Percentiles rank a stretch among this genome's conserved stretches.
Conservation (phyloP, 106 monocot species). For the Dendrobium catenatum region DNA sequence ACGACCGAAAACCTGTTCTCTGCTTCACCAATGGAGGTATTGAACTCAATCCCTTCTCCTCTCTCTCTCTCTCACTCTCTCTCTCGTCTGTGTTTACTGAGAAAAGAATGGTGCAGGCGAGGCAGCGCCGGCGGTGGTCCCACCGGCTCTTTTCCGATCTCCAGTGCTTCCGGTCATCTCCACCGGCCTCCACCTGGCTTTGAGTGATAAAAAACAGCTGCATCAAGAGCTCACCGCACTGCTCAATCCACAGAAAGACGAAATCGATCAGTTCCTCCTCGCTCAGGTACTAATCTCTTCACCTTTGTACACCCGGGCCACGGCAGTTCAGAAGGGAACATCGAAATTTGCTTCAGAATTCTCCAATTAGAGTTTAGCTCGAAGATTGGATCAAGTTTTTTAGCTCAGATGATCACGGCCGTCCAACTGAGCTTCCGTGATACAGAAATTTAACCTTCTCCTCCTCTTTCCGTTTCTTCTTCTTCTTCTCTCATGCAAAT, state of each 20-base stretch:
- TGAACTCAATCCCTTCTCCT: not conserved
- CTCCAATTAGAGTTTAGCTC: too few relatives aligned
- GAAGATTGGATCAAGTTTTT: not conserved
- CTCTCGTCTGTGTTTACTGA: not conserved
- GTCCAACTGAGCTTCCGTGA: too few relatives aligned
- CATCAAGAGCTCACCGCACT: constrained; percentile 31
- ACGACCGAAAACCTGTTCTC: not conserved
- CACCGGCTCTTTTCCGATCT: constrained; percentile 11
- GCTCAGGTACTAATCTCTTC: constrained; percentile 25
- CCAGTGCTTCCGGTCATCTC: constrained; percentile 1
- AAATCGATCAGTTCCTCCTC: constrained; percentile 55
- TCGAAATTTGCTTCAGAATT: not conserved
- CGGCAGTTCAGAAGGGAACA: not conserved
- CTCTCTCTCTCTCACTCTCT: not conserved
- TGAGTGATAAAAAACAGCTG: constrained; percentile 19
- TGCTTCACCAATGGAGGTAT: constrained; percentile 6
- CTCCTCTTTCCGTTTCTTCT: not conserved
- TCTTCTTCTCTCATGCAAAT: not conserved
- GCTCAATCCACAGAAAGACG: constrained; percentile 31
- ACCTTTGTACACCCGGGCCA: not conserved
- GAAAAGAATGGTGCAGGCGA: constrained; percentile 9
- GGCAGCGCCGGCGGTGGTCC: constrained; percentile 20
- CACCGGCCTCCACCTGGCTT: constrained; percentile 1
- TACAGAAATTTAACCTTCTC: too few relatives aligned
- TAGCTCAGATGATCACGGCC: too few relatives aligned